Evolutionary conservation across 257 asterid genomes (phyloP), one percentile per base, ranked within the genome.

Genomic region (Asclepias syriaca): DNA sequence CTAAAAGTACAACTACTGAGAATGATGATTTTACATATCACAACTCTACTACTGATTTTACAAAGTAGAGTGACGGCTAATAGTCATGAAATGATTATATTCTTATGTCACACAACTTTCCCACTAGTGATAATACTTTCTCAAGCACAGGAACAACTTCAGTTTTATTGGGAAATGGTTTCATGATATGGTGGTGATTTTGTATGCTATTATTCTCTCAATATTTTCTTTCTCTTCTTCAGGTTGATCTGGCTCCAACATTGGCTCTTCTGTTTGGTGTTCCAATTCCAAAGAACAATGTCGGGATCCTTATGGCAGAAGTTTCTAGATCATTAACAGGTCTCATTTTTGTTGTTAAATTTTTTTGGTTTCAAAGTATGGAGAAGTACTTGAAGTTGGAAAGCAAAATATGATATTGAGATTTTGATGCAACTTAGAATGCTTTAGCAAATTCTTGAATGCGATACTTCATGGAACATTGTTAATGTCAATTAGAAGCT

Each of bases 181-280:
- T 71, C 48, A 45, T 16, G 11, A 29, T 34, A 40, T 51, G 58
- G 21, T 57, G 56, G 4, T n/a, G 15, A 39, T 6, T 56, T 50
- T 32, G 5, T 22, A 32, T 58, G 19, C 54, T 58, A 50, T n/a
- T 53, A 24, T 32, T 48, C 53, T 49, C 29, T 49, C 29, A 40
- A 21, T 37, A 14, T 48, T 32, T 12, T 8, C 32, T 64, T 21
- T 53, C 19, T 79, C 66, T 83, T 76, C 71, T 81, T 72, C 77
- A 93, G 97, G 97, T 90, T 75, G 97, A 93, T 76, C 75, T 93
- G 54, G 94, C 94, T 74, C 72, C 91, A 74, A 90, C 98, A 29
- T 74, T 93, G 79, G 90, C 98, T 61, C 94, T 93, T 81, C 96
- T 90, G 66, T 93, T 89, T 75, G 97, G 96, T 54, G 90, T 93